These are phyloP conservation scores for Phytophthora pseudosyringae DNA, from an alignment of 352 stramenopile genomes.

Conservation along the genomic window DNA sequence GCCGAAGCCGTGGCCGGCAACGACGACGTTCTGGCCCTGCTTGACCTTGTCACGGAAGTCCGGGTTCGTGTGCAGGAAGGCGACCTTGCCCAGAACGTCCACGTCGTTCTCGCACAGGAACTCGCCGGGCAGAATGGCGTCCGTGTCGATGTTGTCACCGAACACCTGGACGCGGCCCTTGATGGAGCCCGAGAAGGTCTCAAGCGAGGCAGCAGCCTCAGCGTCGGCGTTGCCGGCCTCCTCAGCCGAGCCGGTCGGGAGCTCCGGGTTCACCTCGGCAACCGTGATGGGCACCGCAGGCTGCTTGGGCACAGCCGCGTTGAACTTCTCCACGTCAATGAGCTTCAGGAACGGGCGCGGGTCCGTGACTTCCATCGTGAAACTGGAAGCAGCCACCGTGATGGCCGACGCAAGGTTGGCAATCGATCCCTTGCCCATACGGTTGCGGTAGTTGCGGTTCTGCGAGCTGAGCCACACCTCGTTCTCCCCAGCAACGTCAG, in stretches of 20 bases:
- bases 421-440: slow-evolving; percentile 86
- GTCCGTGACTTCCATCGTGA: slow-evolving; percentile 83
- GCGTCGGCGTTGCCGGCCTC: slow-evolving; percentile 24
- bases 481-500: slow-evolving; percentile 82
- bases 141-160: slow-evolving; percentile 91
- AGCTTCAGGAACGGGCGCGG: slow-evolving; percentile 73
- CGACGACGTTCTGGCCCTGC: slow-evolving; percentile 72
- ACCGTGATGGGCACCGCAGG: slow-evolving; percentile 48
- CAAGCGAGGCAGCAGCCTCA: slow-evolving; percentile 42
- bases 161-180: slow-evolving; percentile 81
- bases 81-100: slow-evolving; percentile 82
- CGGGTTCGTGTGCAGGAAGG: slow-evolving; percentile 86
- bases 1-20: slow-evolving; percentile 83
- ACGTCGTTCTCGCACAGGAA: slow-evolving; percentile 89
- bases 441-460: slow-evolving; percentile 91
- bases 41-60: slow-evolving; percentile 87
- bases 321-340: slow-evolving; percentile 62
- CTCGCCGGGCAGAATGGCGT: slow-evolving; percentile 86
- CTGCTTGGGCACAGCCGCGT: slow-evolving; percentile 56
- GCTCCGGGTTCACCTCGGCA: slow-evolving; percentile 61
- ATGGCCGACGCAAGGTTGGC: slow-evolving; percentile 82
- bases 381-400: slow-evolving; percentile 84
- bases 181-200: slow-evolving; percentile 60
- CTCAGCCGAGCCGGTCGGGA: slow-evolving; percentile 30
- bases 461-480: slow-evolving; percentile 86